phyloP scores from a whole-genome alignment of 306 rosid species.

The Cicer arietinum region DNA sequence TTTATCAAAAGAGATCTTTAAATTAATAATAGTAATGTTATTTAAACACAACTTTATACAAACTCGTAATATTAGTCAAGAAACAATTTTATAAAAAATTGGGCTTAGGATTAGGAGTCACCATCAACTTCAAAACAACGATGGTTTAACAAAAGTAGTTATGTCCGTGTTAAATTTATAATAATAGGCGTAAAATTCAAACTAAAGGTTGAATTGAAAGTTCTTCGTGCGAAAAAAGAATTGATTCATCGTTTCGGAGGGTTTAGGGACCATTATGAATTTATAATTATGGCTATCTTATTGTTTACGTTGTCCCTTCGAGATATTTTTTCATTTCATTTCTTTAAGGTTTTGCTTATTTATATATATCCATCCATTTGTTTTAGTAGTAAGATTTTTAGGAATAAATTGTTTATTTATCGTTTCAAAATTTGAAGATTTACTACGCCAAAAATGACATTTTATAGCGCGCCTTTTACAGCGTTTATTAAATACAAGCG shows the following conservation, averaged over 20 bases:
- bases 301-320: slow-evolving; percentile 31
- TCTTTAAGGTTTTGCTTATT: too few species aligned
- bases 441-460: too few species aligned
- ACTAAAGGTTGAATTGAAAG: slow-evolving; percentile 38
- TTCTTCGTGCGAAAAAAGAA: slow-evolving; percentile 29
- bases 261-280: slow-evolving; percentile 35
- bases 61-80: too few species aligned
- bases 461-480: too few species aligned
- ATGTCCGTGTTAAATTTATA: slow-evolving; percentile 7
- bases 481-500: too few species aligned
- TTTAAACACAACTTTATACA: too few species aligned
- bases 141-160: slow-evolving; percentile 38
- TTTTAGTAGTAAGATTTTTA: too few species aligned
- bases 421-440: too few species aligned
- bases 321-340: background rate
- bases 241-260: slow-evolving; percentile 12
- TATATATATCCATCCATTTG: too few species aligned
- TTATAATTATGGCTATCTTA: slow-evolving; percentile 36
- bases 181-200: slow-evolving; percentile 15
- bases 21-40: too few species aligned
- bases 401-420: too few species aligned
- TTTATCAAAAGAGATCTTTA: too few species aligned
- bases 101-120: slow-evolving; percentile 22
- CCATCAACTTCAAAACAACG: slow-evolving; percentile 29
- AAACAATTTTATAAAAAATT: background rate